phyloP scores from a whole-genome alignment of 2,329 filamentous ascomycete genomes.

The Colletotrichum gigasporum region DNA sequence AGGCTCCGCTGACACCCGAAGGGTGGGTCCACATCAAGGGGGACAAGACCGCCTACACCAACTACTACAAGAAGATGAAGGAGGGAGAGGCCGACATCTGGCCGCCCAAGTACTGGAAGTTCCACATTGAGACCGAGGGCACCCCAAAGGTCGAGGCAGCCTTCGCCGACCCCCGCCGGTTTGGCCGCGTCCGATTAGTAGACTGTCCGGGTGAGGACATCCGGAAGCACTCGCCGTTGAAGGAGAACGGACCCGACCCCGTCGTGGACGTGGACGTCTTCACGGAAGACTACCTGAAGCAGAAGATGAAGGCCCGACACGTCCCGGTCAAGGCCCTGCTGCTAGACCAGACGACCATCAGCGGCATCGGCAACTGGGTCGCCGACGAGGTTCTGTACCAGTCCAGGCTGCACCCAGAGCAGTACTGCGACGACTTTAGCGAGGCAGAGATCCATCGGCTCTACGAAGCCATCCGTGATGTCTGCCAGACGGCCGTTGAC shows the following conservation, averaged over 20 bases:
- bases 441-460: slow-evolving; percentile 77
- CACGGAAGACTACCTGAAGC: slow-evolving; percentile 78
- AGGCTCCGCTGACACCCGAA: slow-evolving; percentile 23
- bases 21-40: slow-evolving; percentile 90
- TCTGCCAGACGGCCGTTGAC: slow-evolving; percentile 83
- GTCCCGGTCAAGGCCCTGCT: slow-evolving; percentile 91
- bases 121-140: slow-evolving; percentile 74
- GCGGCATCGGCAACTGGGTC: slow-evolving; percentile 97
- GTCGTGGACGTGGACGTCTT: slow-evolving; percentile 82
- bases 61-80: slow-evolving; percentile 80
- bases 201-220: slow-evolving; percentile 83
- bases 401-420: slow-evolving; percentile 88
- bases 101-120: slow-evolving; percentile 94
- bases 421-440: slow-evolving; percentile 85
- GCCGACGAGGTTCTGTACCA: slow-evolving; percentile 94
- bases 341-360: slow-evolving; percentile 87
- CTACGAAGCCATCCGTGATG: slow-evolving; percentile 77
- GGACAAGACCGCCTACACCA: slow-evolving; percentile 80
- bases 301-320: slow-evolving; percentile 77
- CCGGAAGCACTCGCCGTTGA: slow-evolving; percentile 78
- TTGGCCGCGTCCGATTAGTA: slow-evolving; percentile 83
- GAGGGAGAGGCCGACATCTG: slow-evolving; percentile 70
- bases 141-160: slow-evolving; percentile 69
- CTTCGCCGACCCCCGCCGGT: slow-evolving; percentile 84
- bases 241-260: slow-evolving; percentile 94